phyloP scores from a whole-genome alignment of 2,329 filamentous ascomycete genomes.

The Paramyrothecium sp. region DNA sequence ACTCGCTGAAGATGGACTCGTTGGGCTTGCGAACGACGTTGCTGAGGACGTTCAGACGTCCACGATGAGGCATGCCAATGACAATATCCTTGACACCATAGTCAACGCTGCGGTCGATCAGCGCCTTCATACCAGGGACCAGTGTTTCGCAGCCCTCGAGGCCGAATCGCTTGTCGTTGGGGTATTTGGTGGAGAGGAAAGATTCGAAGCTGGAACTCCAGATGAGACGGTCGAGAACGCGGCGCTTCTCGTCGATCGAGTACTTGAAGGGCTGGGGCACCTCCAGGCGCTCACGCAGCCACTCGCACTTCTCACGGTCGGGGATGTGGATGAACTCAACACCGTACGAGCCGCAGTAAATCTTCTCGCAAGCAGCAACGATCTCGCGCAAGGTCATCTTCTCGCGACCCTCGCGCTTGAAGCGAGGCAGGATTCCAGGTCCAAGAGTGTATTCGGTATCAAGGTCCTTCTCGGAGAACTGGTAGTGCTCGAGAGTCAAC shows the following conservation, averaged over 20 bases:
- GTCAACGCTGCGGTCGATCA: conserved; percentile 97
- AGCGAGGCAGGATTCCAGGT: conserved; percentile 91
- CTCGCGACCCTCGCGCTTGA: conserved; percentile 81
- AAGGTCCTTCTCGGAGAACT: conserved; percentile 91
- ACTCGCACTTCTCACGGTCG: conserved; percentile 96
- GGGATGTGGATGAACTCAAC: conserved; percentile 99
- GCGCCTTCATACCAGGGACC: conserved; percentile 97
- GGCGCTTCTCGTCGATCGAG: conserved; percentile 95
- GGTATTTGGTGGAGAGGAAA: conserved; percentile 96
- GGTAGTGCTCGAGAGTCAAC: conserved; percentile 88
- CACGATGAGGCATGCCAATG: conserved; percentile 99
- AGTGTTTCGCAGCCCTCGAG: conserved; percentile 95
- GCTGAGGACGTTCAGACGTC: conserved; percentile 94
- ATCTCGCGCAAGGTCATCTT: conserved; percentile 98
- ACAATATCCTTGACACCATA: conserved; percentile 99
- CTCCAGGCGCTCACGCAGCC: conserved; percentile 93
- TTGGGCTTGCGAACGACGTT: conserved; percentile 99
- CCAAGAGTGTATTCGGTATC: conserved; percentile 90
- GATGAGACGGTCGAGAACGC: conserved; percentile 94
- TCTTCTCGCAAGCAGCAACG: conserved; percentile 85
- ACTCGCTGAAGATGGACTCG: conserved; percentile 99
- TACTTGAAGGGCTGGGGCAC: conserved; percentile 95
- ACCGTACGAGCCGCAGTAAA: conserved; percentile 97
- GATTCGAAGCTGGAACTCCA: conserved; percentile 98
- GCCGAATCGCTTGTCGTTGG: conserved; percentile 99